Evolutionary conservation across 306 rosid genomes (phyloP).

Genomic region (Bauhinia variegata): DNA sequence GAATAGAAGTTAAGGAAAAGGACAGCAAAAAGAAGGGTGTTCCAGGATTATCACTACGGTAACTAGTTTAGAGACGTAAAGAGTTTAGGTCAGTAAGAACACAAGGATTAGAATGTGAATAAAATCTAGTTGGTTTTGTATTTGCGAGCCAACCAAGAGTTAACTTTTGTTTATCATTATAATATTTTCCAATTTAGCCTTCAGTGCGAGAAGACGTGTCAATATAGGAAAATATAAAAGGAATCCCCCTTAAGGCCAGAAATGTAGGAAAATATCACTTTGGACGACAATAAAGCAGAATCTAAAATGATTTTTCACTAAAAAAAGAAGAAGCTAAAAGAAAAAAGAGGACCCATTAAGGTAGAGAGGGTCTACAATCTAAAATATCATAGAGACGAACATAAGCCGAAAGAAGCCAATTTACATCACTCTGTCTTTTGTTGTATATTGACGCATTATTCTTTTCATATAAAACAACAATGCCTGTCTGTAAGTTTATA

Average conservation of each 20-base stretch:
- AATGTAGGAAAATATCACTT: constrained; percentile 23
- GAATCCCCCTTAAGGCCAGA: constrained; percentile 12
- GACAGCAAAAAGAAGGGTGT: not conserved
- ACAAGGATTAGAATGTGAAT: too few species aligned
- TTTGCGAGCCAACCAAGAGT: not conserved
- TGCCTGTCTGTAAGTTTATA: not conserved
- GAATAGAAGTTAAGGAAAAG: not conserved
- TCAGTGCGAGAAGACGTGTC: not conserved
- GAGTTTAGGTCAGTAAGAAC: not conserved
- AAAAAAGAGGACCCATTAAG: not conserved
- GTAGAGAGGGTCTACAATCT: constrained; percentile 8
- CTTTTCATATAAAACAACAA: constrained; percentile 30
- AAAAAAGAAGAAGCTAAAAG: not conserved
- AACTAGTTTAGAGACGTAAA: not conserved
- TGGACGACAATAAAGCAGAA: constrained; percentile 4
- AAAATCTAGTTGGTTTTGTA: too few species aligned
- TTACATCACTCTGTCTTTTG: constrained; percentile 2
- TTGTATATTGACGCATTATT: constrained; percentile 19
- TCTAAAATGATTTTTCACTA: constrained; percentile 24
- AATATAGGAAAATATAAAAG: constrained; percentile 3
- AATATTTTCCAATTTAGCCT: not conserved
- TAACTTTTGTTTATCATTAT: not conserved
- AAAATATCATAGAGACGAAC: not conserved
- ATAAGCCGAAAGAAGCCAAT: constrained; percentile 12
- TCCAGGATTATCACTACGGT: not conserved